These are phyloP conservation scores for Allomyces macrogynus DNA, from an alignment of 192 early-diverging fungal species.

Conservation along the genomic window DNA sequence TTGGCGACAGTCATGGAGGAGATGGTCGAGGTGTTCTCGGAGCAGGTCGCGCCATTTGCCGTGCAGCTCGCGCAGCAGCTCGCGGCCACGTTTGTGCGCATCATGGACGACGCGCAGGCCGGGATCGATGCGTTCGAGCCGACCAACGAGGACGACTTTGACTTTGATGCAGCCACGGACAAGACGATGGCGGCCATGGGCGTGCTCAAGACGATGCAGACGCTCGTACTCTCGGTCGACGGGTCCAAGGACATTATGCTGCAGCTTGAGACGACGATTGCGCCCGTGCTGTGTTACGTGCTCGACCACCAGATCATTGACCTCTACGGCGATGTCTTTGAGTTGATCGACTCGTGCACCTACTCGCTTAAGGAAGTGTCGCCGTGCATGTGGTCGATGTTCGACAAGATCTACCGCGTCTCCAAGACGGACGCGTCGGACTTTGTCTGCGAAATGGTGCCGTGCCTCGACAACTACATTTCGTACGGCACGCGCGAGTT, in stretches of 20 bases:
- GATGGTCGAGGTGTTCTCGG: slow-evolving; percentile 77
- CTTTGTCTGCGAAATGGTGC: slow-evolving; percentile 77
- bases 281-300: slow-evolving; percentile 57
- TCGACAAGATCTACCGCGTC: slow-evolving; percentile 50
- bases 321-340: slow-evolving; percentile 71
- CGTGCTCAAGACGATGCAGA: slow-evolving; percentile 72
- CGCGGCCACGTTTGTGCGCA: slow-evolving; percentile 64
- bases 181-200: slow-evolving; percentile 79
- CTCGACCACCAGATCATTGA: slow-evolving; percentile 58
- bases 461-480: slow-evolving; percentile 80
- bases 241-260: slow-evolving; percentile 54
- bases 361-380: slow-evolving; percentile 67
- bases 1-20: slow-evolving; percentile 70
- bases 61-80: slow-evolving; percentile 70
- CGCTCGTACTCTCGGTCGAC: slow-evolving; percentile 69
- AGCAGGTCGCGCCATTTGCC: slow-evolving; percentile 80
- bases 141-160: slow-evolving; percentile 17
- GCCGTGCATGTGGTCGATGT: slow-evolving; percentile 62
- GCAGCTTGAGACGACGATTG: slow-evolving; percentile 55
- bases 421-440: slow-evolving; percentile 67
- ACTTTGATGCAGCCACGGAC: slow-evolving; percentile 46
- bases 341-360: slow-evolving; percentile 72
- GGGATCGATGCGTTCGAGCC: slow-evolving; percentile 14
- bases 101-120: slow-evolving; percentile 50
- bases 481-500: slow-evolving; percentile 66